These are phyloP conservation scores for Tetradesmus obliquus DNA, from an alignment of 139 green algal species.

Conservation along the genomic window DNA sequence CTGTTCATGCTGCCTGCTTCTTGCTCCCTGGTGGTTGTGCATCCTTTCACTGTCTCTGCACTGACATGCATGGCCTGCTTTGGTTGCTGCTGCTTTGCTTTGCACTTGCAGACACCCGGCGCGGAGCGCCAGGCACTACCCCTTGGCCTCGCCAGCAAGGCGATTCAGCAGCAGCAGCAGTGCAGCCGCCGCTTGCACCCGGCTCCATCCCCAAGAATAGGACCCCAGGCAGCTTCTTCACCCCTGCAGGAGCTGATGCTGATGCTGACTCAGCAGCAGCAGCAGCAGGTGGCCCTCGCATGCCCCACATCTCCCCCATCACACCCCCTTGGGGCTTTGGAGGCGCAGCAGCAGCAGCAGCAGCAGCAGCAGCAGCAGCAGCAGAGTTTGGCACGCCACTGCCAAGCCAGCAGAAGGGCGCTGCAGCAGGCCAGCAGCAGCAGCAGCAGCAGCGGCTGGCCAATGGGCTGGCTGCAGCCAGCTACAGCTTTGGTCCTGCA, in stretches of 20 bases:
- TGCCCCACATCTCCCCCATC: conserved; percentile 20
- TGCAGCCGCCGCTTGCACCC: conserved; percentile 1
- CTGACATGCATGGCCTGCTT: no score
- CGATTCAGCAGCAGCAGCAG: background rate
- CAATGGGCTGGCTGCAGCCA: background rate
- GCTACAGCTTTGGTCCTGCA: background rate
- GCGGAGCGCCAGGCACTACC: background rate
- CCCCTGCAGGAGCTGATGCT: background rate
- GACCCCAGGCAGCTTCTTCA: conserved; percentile 35
- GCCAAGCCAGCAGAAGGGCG: background rate
- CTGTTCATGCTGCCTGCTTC: no score
- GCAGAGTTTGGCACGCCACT: background rate
- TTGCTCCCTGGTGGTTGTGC: no score
- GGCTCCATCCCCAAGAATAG: conserved; percentile 8
- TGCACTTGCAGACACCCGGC: no score
- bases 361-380: background rate
- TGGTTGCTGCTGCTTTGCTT: no score
- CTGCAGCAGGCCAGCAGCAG: background rate
- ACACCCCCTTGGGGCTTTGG: conserved; percentile 6
- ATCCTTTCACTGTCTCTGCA: no score
- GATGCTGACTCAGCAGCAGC: background rate
- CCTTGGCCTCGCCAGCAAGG: background rate
- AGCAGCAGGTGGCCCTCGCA: background rate
- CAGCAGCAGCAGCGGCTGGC: conserved; percentile 18
- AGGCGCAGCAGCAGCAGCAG: background rate